Evolutionary conservation across 2,329 filamentous ascomycete genomes (phyloP), one percentile per base, ranked within the genome.

Genomic region (Apiospora sp.): DNA sequence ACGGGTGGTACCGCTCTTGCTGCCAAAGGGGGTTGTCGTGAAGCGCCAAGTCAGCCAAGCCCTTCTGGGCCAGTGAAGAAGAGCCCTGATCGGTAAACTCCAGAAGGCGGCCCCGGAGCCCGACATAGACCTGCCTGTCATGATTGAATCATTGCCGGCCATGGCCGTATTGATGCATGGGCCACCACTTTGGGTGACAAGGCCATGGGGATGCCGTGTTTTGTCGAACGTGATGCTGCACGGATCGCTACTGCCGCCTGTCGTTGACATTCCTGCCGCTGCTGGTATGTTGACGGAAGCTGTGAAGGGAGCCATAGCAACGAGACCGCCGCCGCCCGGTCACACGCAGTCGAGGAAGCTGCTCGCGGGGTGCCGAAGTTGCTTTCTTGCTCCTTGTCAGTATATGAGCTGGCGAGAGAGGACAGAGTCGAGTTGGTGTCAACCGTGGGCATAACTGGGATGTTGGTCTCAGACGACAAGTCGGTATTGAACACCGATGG

Each of bases 381-480:
- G 27, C 27, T 30, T 30, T 30, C 27, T 30, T 30, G 27, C 27
- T 30, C 27, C 27, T 30, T 30, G 27, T 30, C 27, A 30, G 27
- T 4, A 30, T 30, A 72, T 19, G 71, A 68, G 27, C 24, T 43
- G 37, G 58, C 46, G 1, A 72, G 48, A 6, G 71, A 72, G 13
- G 64, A 30, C 27, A 72, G 48, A 27, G 71, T 72, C 13, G 44
- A 43, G 14, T 72, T 44, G 30, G 48, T 68, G 1, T 58, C 49
- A 8, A 27, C 43, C 3, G 67, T 22, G 1, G 30, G 54, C 7
- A 61, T 8, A 2, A 14, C 8, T 0, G 54, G 54, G 3, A 44
- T 16, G 8, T 46, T 30, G 34, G 43, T 49, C 58, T 67, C 58
- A 24, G 58, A 48, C 4, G 58, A 67, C n/a, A 71, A 46, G 46